These are phyloP conservation scores for Coemansia sp. DNA, from an alignment of 192 early-diverging fungal species.

Conservation along the genomic window DNA sequence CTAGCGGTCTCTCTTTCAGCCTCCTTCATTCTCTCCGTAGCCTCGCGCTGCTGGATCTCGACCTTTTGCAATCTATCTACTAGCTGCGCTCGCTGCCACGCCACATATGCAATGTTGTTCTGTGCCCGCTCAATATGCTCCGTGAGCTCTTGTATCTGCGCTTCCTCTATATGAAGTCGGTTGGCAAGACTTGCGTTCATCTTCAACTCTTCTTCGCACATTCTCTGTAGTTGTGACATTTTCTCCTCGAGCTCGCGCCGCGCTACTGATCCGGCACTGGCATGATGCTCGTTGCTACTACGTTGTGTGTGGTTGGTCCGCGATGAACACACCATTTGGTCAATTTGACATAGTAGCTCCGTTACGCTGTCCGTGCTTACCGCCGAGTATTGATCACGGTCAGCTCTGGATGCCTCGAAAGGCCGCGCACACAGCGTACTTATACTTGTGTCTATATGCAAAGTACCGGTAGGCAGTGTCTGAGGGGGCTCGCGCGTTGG, in stretches of 20 bases:
- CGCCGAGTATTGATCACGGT: conserved; percentile 10
- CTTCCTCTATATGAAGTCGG: conserved; percentile 23
- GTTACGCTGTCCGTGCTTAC: conserved; percentile 38
- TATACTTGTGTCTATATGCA: conserved; percentile 13
- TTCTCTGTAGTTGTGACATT: conserved; percentile 22
- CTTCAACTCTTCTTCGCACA: conserved; percentile 21
- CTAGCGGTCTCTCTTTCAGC: conserved; percentile 4
- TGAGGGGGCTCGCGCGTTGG: neutral
- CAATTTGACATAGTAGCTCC: conserved; percentile 40
- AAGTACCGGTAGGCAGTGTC: neutral
- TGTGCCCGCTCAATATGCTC: conserved; percentile 27
- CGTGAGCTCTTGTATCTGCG: conserved; percentile 18
- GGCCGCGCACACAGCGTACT: neutral
- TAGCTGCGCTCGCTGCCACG: conserved; percentile 34
- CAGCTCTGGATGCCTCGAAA: neutral
- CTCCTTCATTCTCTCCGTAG: conserved; percentile 13
- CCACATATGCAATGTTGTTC: conserved; percentile 37
- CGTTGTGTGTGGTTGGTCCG: conserved; percentile 1
- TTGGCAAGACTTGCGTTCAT: conserved; percentile 23
- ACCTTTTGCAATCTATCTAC: conserved; percentile 29
- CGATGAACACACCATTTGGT: conserved; percentile 21
- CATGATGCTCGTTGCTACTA: conserved; percentile 4
- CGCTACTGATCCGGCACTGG: conserved; percentile 9
- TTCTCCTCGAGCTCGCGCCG: conserved; percentile 26
- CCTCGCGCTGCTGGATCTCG: conserved; percentile 18